Evolutionary conservation across 352 stramenopile species (phyloP).

Genomic region (Phytopythium chamaehyphon): DNA sequence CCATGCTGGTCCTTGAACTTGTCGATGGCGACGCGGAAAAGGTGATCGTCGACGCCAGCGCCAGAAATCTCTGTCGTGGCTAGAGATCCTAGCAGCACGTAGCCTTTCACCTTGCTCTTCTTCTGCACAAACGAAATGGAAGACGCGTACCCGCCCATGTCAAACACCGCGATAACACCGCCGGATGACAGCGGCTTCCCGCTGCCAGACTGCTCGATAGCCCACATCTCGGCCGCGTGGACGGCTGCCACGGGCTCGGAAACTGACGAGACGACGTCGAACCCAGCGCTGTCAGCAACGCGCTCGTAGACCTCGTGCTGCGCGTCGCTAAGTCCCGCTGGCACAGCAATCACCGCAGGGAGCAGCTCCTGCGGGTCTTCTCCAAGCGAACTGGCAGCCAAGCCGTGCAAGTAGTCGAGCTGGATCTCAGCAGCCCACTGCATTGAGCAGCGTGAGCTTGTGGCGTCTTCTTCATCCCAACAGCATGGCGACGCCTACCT

Average conservation of each 20-base stretch:
- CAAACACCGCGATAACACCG: slow-evolving; percentile 51
- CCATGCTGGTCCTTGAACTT: slow-evolving; percentile 49
- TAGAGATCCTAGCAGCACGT: slow-evolving; percentile 30
- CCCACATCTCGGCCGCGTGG: slow-evolving; percentile 40
- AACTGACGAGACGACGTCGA: slow-evolving; percentile 50
- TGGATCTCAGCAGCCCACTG: slow-evolving; percentile 61
- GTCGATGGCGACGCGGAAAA: slow-evolving; percentile 47
- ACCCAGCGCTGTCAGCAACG: slow-evolving; percentile 48
- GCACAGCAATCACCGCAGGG: slow-evolving; percentile 45
- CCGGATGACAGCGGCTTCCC: slow-evolving; percentile 14
- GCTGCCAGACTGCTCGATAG: slow-evolving; percentile 22
- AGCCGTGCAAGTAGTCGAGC: slow-evolving; percentile 46
- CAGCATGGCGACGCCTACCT: slow-evolving; percentile 21
- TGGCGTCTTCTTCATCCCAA: too few species aligned
- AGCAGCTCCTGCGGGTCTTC: slow-evolving; percentile 38
- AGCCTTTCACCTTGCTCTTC: slow-evolving; percentile 15
- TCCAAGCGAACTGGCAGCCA: slow-evolving; percentile 38
- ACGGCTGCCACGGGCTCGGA: slow-evolving; percentile 63
- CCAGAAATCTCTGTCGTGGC: slow-evolving; percentile 40
- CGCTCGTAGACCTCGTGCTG: slow-evolving; percentile 38
- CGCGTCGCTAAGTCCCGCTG: slow-evolving; percentile 24
- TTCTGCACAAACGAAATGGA: slow-evolving; percentile 48
- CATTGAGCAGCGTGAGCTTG: too few species aligned
- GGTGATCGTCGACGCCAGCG: slow-evolving; percentile 33
- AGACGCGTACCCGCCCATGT: slow-evolving; percentile 64